These are phyloP conservation scores for Aquilaria sinensis DNA, from an alignment of 345 rosid genomes.

Conservation along the genomic window DNA sequence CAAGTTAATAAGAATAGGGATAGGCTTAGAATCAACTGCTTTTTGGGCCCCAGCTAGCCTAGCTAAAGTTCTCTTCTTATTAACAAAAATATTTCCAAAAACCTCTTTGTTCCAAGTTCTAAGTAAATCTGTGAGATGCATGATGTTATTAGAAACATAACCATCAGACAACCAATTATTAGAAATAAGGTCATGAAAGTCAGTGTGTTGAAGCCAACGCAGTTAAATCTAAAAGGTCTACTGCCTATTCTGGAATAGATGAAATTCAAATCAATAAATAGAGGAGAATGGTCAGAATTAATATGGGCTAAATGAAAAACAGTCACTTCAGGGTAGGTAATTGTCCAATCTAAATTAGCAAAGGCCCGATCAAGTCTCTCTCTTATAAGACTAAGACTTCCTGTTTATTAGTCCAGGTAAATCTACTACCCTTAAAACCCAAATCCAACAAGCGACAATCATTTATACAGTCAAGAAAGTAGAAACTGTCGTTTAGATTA, in stretches of 20 bases:
- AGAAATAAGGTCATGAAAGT: not conserved
- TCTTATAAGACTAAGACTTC: not conserved
- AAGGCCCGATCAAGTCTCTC: not conserved
- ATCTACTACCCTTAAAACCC: not conserved
- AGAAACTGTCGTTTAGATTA: no score
- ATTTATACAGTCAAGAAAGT: not conserved
- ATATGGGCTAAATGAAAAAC: not conserved
- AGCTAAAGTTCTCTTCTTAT: no score
- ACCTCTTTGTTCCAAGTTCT: not conserved
- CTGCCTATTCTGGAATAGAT: no score
- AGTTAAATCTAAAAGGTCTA: not conserved
- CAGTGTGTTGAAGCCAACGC: not conserved
- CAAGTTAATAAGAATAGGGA: no score
- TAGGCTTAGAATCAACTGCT: no score
- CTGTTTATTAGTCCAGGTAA: not conserved
- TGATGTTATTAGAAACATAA: no score
- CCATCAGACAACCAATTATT: not conserved
- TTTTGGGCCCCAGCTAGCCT: not conserved
- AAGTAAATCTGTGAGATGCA: no score
- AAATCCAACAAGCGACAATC: not conserved
- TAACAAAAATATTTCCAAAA: not conserved
- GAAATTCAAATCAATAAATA: no score
- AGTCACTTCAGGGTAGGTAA: not conserved
- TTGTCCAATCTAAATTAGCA: not conserved
- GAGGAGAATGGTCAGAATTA: not conserved